Base-by-base conservation (phyloP, 495 filamentous ascomycete genomes). In the Hyaloscypha variabilis region DNA sequence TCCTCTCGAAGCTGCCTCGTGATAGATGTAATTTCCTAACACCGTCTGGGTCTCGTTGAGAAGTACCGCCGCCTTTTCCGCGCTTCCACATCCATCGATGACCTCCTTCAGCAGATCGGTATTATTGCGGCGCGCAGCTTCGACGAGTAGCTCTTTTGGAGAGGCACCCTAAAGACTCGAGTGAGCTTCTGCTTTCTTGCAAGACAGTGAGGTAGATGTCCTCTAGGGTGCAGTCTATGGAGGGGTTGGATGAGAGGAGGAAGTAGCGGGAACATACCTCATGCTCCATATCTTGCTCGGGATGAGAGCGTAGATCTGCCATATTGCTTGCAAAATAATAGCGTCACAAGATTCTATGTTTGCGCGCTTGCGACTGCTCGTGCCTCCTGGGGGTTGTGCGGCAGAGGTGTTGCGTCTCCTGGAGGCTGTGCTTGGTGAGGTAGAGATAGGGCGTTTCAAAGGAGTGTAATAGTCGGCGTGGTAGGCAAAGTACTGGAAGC, bases 91-190 rank as follows among this genome's bases (percentile, higher is more conserved):
- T 54, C 83, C 75, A 25, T 84, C 75, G 62, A 90, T 84, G 50
- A 83, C 74, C 52, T 83, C 76, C 67, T 82, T 73, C 62, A 99
- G 87, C 52, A 99, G 87, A 50, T 91, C 87, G 67, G 87, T 86
- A 77, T 98, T 97, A 81, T 98, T 91, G 64, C 95, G 88, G 36
- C 95, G 92, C 78, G 90, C 93, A 71, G 96, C 91, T 81, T 97
- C 95, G 76, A 99, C 87, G 63, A 98, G 85, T 69, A 90, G 86
- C 77, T 99, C 96, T 71, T 84, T 78, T 14, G 88, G 86, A 57
- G 91, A 90, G 64, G 96, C 95, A 75, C 95, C 95, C 92, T 97
- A 26, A 42, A n/a, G 42, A 49, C 13, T 4, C 23, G 53, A 10
- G 10, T 59, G 10, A 58, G 51, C 26, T 25, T 25, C 6, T 11